Conservation (phyloP, 192 early-diverging fungal genomes). For the Dispira simplex region DNA sequence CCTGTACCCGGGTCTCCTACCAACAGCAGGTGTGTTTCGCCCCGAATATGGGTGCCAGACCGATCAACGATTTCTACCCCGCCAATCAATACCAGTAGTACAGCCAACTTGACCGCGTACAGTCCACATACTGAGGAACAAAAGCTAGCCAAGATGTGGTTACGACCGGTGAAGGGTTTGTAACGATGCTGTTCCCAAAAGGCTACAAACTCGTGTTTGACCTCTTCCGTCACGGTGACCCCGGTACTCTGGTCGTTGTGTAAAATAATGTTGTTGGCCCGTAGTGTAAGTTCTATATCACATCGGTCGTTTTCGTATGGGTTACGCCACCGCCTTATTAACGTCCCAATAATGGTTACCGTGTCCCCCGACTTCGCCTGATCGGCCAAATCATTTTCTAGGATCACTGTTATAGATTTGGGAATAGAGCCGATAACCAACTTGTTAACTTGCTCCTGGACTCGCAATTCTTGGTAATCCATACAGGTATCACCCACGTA, state of each 20-base stretch:
- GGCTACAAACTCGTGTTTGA: constrained; percentile 29
- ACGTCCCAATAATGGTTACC: constrained; percentile 40
- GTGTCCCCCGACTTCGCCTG: constrained; percentile 41
- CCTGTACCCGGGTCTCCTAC: constrained; percentile 68
- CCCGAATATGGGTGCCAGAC: constrained; percentile 44
- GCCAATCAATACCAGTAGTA: constrained; percentile 51
- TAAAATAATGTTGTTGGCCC: constrained; percentile 44
- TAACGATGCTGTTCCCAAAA: constrained; percentile 34
- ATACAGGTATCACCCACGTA: constrained; percentile 21
- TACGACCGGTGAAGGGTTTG: constrained; percentile 22
- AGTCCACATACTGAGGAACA: constrained; percentile 58
- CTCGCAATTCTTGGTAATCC: constrained; percentile 68
- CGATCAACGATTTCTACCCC: constrained; percentile 40
- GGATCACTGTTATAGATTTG: constrained; percentile 35
- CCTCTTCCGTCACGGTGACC: constrained; percentile 32
- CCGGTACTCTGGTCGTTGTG: constrained; percentile 37
- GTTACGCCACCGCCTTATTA: constrained; percentile 41
- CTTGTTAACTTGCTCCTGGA: constrained; percentile 53
- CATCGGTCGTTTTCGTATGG: constrained; percentile 30
- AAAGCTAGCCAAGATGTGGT: constrained; percentile 40
- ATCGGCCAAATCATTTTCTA: constrained; percentile 43
- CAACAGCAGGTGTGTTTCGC: constrained; percentile 55
- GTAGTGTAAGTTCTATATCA: constrained; percentile 41
- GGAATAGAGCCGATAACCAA: constrained; percentile 48
- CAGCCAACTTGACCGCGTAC: constrained; percentile 51